Conservation (phyloP, 805 yeast species). For the Wickerhamomyces xylosicus region DNA sequence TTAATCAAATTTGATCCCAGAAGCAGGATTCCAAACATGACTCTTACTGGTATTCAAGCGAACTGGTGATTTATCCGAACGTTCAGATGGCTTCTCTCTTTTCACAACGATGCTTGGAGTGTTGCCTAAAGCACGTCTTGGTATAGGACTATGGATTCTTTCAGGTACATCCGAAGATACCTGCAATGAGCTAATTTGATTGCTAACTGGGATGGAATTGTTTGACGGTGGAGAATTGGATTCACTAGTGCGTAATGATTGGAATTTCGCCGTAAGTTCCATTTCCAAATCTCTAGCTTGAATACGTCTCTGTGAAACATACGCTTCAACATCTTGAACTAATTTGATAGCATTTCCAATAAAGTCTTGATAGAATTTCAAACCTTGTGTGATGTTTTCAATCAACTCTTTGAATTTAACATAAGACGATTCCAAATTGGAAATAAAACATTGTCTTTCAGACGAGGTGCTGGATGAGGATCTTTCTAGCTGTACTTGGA, state of each 20-base stretch:
- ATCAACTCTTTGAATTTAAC: slow-evolving; percentile 34
- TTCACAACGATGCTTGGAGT: not conserved
- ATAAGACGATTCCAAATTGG: slow-evolving; percentile 28
- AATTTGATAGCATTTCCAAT: slow-evolving; percentile 34
- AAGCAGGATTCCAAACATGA: slow-evolving; percentile 19
- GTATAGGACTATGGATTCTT: not conserved
- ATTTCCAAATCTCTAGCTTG: slow-evolving; percentile 43
- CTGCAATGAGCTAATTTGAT: not conserved
- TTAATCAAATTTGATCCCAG: slow-evolving; percentile 18
- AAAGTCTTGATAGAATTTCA: slow-evolving; percentile 59
- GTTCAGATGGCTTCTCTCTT: not conserved
- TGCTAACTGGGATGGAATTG: no score
- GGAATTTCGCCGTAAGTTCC: slow-evolving; percentile 13
- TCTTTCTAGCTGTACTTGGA: slow-evolving; percentile 10
- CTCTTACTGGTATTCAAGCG: slow-evolving; percentile 17
- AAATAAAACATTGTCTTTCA: slow-evolving; percentile 38
- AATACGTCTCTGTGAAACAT: slow-evolving; percentile 37
- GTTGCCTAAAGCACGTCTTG: not conserved
- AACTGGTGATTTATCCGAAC: slow-evolving; percentile 15
- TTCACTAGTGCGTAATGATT: slow-evolving; percentile 19
- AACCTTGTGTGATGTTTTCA: slow-evolving; percentile 56
- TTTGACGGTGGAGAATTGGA: no score
- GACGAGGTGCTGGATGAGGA: slow-evolving; percentile 5
- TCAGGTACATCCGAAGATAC: not conserved
- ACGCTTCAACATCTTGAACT: slow-evolving; percentile 38